phyloP scores from a whole-genome alignment of 345 rosid species.

The Brassica rapa region DNA sequence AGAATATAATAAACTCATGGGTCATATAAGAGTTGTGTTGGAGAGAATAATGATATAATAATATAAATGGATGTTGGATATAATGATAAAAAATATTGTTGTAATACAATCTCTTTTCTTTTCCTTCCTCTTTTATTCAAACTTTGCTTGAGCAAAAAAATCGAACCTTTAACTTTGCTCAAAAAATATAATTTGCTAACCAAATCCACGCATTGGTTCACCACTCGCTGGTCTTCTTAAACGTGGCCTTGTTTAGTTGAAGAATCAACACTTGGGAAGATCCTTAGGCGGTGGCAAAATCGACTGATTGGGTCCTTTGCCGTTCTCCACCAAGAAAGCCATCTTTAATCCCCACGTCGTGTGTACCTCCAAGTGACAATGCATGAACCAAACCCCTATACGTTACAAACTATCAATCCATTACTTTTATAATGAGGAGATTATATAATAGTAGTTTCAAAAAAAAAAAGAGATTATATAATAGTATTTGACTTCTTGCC shows the following conservation, averaged over 20 bases:
- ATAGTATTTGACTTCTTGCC: neutral
- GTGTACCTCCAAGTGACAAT: slow-evolving; percentile 95
- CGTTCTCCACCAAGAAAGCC: slow-evolving; percentile 96
- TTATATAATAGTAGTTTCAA: neutral
- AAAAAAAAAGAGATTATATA: neutral
- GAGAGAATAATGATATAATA: neutral
- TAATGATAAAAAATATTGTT: slow-evolving; percentile 13
- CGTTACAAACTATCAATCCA: neutral
- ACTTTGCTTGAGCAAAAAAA: slow-evolving; percentile 33
- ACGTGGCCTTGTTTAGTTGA: slow-evolving; percentile 29
- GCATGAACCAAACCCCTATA: slow-evolving; percentile 96
- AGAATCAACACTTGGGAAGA: slow-evolving; percentile 72
- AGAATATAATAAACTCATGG: neutral
- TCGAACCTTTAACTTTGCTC: slow-evolving; percentile 27
- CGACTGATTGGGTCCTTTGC: slow-evolving; percentile 82
- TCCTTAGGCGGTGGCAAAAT: slow-evolving; percentile 90
- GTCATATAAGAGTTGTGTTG: slow-evolving; percentile 23
- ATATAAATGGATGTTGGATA: slow-evolving; percentile 11
- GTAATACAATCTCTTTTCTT: slow-evolving; percentile 1
- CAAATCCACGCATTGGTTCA: slow-evolving; percentile 31
- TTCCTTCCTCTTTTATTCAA: slow-evolving; percentile 24
- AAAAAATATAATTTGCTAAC: slow-evolving; percentile 10
- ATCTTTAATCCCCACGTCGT: slow-evolving; percentile 98
- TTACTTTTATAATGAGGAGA: neutral
- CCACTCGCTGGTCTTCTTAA: slow-evolving; percentile 16